Evolutionary conservation across 306 rosid species (phyloP).

Genomic region (Notholithocarpus densiflorus): DNA sequence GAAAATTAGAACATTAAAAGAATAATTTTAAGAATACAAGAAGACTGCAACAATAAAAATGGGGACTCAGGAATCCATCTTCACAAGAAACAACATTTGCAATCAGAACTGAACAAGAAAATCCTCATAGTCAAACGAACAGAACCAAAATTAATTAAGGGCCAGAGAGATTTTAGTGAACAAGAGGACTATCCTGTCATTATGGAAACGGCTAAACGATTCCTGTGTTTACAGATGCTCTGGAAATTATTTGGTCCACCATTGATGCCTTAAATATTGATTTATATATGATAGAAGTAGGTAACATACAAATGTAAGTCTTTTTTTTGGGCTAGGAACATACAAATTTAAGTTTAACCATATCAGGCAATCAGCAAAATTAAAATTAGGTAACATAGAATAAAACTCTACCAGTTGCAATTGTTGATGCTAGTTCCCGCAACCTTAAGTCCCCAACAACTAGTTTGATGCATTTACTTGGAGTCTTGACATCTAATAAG

Average conservation of each 20-base stretch:
- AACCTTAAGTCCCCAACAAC: neutral
- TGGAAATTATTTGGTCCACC: neutral
- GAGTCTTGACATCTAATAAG: neutral
- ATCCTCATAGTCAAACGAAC: neutral
- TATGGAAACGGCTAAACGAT: neutral
- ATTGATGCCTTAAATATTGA: neutral
- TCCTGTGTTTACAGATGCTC: neutral
- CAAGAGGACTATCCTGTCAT: constrained; percentile 1
- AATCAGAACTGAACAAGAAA: neutral
- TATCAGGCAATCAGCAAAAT: too few species aligned
- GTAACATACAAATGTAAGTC: too few species aligned
- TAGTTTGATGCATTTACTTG: neutral
- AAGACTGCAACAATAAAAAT: constrained; percentile 12
- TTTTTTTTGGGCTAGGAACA: too few species aligned
- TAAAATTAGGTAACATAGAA: neutral
- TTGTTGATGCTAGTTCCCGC: neutral
- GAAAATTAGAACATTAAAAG: constrained; percentile 5
- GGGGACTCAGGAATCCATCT: constrained; percentile 4
- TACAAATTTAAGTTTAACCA: too few species aligned
- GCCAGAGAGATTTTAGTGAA: neutral
- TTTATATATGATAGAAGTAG: neutral
- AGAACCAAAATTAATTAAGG: neutral
- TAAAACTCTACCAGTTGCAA: neutral
- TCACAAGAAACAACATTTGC: neutral
- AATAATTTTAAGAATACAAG: constrained; percentile 7